A percentile compares a stretch with the other conserved stretches of the same genome.
These are phyloP conservation scores for Fusarium sp. DNA, from an alignment of 2,329 filamentous ascomycete genomes.

Conservation along the genomic window DNA sequence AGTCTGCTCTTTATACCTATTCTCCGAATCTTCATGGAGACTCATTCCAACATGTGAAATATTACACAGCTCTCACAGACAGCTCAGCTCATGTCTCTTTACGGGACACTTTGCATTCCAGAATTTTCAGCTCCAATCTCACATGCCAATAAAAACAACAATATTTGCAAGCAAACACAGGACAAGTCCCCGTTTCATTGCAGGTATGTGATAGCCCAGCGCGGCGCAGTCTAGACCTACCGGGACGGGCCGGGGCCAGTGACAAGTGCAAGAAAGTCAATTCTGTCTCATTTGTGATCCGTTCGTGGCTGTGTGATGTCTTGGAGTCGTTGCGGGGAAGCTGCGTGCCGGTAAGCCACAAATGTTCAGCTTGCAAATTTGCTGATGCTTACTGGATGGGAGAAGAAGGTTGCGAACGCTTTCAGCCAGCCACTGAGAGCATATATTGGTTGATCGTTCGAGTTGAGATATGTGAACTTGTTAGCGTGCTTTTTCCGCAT, in stretches of 20 bases:
- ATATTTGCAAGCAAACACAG: not conserved
- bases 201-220: not conserved
- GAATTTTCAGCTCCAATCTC: not conserved
- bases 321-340: not conserved
- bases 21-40: too few species aligned
- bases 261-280: not conserved
- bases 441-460: not conserved
- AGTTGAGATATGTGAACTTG: not conserved
- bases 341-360: not conserved
- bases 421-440: conserved; percentile 3
- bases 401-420: not conserved
- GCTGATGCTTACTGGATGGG: not conserved
- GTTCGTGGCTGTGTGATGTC: not conserved
- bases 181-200: not conserved
- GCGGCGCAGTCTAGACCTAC: not conserved
- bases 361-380: not conserved
- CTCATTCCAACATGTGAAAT: not conserved
- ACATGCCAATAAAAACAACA: not conserved
- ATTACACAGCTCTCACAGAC: not conserved
- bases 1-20: not conserved
- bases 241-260: conserved; percentile 8
- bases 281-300: not conserved
- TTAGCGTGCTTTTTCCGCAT: not conserved
- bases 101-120: not conserved
- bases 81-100: not conserved